Percentiles rank a stretch among this genome's conserved stretches.
Evolutionary conservation across 306 rosid genomes (phyloP).

Genomic region (Quillaja saponaria): DNA sequence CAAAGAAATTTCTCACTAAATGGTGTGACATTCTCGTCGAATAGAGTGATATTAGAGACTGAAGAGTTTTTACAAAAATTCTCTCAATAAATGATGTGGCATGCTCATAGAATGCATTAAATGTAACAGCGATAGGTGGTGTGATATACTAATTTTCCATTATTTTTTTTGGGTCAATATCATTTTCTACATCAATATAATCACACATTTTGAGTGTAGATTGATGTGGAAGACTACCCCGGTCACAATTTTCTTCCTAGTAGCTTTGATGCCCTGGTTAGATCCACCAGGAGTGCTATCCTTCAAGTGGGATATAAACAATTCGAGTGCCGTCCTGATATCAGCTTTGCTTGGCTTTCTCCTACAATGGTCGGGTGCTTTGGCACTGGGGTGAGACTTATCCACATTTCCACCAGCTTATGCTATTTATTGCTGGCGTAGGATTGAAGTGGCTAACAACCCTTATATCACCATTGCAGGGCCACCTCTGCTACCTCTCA

Average conservation of each 20-base stretch:
- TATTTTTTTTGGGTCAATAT: no score
- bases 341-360: constrained; percentile 93
- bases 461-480: constrained; percentile 44
- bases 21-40: no score
- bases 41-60: no score
- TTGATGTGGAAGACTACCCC: constrained; percentile 97
- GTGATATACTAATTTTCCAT: no score
- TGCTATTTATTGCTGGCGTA: not conserved
- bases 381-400: constrained; percentile 84
- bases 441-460: constrained; percentile 21
- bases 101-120: no score
- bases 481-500: constrained; percentile 96
- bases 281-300: constrained; percentile 92
- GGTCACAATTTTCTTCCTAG: constrained; percentile 69
- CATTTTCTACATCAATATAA: not conserved
- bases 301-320: constrained; percentile 73
- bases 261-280: constrained; percentile 92
- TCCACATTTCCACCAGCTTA: constrained; percentile 3
- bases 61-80: no score
- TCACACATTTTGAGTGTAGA: constrained; percentile 42
- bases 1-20: no score
- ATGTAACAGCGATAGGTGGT: no score
- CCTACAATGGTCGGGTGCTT: constrained; percentile 97
- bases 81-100: no score
- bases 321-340: constrained; percentile 52